Percentiles rank a stretch among this genome's conserved stretches.
These are phyloP conservation scores for Penicillium oxalicum DNA, from an alignment of 2,329 filamentous ascomycete species.

Conservation along the genomic window DNA sequence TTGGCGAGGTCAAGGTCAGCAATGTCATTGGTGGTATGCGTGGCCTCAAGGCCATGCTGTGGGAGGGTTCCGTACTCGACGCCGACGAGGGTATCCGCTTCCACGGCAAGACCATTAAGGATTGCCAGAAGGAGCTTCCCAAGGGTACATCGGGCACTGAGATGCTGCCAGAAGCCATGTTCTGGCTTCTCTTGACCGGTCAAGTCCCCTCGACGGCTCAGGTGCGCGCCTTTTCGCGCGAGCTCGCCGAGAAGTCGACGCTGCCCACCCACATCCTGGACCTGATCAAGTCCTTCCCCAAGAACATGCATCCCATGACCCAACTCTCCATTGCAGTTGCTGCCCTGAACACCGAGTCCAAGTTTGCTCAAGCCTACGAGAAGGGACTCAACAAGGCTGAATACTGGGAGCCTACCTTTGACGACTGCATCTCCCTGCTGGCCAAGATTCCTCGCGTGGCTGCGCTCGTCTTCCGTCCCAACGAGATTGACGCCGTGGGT, in stretches of 20 bases:
- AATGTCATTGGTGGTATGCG: conserved; percentile 96
- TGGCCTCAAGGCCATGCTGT: conserved; percentile 95
- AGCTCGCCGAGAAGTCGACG: conserved; percentile 78
- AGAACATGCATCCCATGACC: conserved; percentile 93
- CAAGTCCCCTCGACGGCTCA: conserved; percentile 79
- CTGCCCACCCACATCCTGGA: conserved; percentile 78
- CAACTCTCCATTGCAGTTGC: conserved; percentile 94
- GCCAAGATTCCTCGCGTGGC: conserved; percentile 96
- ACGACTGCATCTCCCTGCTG: conserved; percentile 86
- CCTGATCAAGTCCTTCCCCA: conserved; percentile 85
- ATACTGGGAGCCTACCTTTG: conserved; percentile 98
- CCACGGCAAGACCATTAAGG: conserved; percentile 95
- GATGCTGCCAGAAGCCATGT: conserved; percentile 99
- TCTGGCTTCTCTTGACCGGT: conserved; percentile 95
- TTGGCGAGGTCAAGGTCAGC: conserved; percentile 89
- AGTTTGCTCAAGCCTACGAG: conserved; percentile 91
- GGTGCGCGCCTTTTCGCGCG: conserved; percentile 72
- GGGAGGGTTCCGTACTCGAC: conserved; percentile 96
- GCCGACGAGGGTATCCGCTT: conserved; percentile 97
- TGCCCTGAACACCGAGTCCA: conserved; percentile 89
- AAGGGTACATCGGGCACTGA: conserved; percentile 86
- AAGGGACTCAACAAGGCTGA: conserved; percentile 87
- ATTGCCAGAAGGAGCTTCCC: conserved; percentile 88
- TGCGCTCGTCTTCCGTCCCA: conserved; percentile 95
- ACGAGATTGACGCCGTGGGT: conserved; percentile 65